Evolutionary conservation across 176 grass and related monocot genomes (phyloP).

Genomic region (Melocanna baccifera): DNA sequence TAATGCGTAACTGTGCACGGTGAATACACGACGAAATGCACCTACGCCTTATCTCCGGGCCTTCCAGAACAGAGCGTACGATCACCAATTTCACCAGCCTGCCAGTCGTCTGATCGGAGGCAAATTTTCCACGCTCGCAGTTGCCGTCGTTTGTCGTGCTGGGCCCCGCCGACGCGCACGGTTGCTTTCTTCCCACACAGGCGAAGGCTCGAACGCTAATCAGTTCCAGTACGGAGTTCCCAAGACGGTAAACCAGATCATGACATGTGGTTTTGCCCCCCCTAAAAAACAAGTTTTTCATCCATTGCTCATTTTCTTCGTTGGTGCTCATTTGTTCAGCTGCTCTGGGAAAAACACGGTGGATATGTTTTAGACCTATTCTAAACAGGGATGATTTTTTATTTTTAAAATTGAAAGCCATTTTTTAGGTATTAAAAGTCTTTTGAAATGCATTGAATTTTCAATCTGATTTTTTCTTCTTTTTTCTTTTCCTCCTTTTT

Average conservation of each 20-base stretch:
- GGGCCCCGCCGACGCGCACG: not conserved
- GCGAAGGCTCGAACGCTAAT: not conserved
- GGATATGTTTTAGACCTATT: too few species aligned
- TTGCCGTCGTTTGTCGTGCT: not conserved
- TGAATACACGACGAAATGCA: not conserved
- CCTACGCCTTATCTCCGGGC: not conserved
- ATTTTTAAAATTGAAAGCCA: too few species aligned
- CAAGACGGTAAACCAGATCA: not conserved
- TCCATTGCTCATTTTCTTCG: too few species aligned
- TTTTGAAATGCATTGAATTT: too few species aligned
- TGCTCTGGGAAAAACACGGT: too few species aligned
- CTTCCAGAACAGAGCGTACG: not conserved
- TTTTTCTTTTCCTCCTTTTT: too few species aligned
- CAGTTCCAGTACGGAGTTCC: not conserved
- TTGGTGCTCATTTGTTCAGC: not conserved
- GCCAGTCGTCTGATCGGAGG: not conserved
- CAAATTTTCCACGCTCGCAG: not conserved
- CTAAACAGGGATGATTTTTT: too few species aligned
- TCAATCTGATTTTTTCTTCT: too few species aligned
- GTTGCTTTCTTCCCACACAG: not conserved
- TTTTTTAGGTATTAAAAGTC: too few species aligned
- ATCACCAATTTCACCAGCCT: constrained; percentile 16
- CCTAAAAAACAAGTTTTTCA: too few species aligned
- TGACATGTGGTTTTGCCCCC: too few species aligned
- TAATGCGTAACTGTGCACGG: not conserved